These are phyloP conservation scores for Rhodotorula diobovata DNA, from an alignment of 768 basidiomycete species.

Conservation along the genomic window DNA sequence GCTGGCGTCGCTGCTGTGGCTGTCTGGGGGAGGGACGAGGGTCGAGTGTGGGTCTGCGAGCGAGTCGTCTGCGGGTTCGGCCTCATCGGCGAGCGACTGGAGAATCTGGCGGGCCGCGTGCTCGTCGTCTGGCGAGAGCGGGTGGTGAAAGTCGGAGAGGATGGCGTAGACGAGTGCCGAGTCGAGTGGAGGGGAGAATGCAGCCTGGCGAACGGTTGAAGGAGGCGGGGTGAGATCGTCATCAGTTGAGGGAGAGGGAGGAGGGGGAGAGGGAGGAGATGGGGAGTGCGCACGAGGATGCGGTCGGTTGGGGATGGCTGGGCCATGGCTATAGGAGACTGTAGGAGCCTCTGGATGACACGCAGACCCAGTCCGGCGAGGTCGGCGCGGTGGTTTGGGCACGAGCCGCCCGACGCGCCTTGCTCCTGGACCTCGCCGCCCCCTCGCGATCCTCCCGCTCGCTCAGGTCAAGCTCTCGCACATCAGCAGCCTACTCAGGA, in stretches of 20 bases:
- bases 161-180: constrained; percentile 32
- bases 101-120: constrained; percentile 4
- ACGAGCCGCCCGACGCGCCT: too few species aligned
- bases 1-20: neutral
- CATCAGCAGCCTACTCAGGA: neutral
- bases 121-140: constrained; percentile 13
- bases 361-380: too few species aligned
- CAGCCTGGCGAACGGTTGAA: constrained; percentile 11
- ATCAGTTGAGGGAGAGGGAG: neutral
- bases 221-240: too few species aligned
- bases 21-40: neutral
- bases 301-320: neutral
- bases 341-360: too few species aligned
- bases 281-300: neutral
- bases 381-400: too few species aligned
- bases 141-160: constrained; percentile 25
- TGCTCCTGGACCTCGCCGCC: neutral
- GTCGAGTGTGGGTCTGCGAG: neutral
- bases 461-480: too few species aligned
- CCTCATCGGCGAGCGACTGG: constrained; percentile 28
- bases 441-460: neutral
- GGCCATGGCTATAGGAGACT: neutral
- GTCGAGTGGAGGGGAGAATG: constrained; percentile 26
- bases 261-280: neutral
- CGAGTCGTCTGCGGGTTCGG: constrained; percentile 17